These are phyloP conservation scores for Neurospora africana DNA, from an alignment of 495 filamentous ascomycete species.

Conservation along the genomic window DNA sequence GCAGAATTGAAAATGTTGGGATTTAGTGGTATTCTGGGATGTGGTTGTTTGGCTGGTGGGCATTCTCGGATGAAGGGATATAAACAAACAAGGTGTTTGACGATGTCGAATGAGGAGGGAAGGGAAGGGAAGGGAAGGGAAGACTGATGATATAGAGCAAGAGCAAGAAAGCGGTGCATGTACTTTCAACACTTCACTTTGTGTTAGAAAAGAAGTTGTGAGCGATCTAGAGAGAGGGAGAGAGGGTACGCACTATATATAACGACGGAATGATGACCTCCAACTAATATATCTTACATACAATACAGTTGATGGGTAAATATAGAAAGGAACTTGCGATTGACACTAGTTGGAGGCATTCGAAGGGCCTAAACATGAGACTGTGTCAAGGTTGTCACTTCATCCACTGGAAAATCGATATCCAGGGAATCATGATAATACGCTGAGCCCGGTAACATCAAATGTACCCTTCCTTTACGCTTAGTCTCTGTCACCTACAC, in stretches of 20 bases:
- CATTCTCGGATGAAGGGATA: background rate
- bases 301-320: background rate
- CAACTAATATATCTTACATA: background rate
- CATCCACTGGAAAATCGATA: background rate
- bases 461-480: background rate
- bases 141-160: background rate
- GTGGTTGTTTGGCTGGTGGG: background rate
- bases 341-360: background rate
- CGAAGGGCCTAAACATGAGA: background rate
- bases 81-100: background rate
- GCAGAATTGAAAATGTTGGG: background rate
- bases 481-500: background rate
- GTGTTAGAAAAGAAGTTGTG: background rate
- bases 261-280: background rate
- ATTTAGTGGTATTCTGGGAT: background rate
- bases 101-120: background rate
- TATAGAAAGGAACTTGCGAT: background rate
- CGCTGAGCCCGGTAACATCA: background rate
- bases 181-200: background rate
- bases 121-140: too few species aligned
- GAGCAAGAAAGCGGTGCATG: background rate
- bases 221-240: background rate
- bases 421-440: background rate
- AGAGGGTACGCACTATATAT: background rate
- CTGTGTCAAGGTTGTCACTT: background rate